Base-by-base conservation (phyloP, 306 rosid genomes). In the Vigna nakashimae region DNA sequence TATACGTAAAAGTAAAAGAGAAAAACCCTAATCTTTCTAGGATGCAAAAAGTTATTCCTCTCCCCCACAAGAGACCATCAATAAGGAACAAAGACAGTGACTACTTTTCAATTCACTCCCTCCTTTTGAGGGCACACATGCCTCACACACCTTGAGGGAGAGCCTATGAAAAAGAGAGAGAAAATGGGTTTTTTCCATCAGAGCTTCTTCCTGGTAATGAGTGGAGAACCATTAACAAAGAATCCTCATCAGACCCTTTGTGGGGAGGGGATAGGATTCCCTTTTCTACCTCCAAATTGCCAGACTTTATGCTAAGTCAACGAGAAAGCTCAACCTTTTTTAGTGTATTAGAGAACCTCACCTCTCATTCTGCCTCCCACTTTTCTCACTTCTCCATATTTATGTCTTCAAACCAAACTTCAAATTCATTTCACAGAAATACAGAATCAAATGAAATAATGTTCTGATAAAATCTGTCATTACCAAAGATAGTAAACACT, bases 291-390 rank as follows among this genome's bases (percentile, higher is more conserved):
- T 87, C 89, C 86, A 91, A 89, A 77, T 92, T 83, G 89, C 84
- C 91, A 77, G 78, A 88, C 97, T 92, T 92, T 88, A 89, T 90
- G 83, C 74, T 53, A 92, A 88, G 97, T 92, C 97, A 92, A 92
- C 97, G 50, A 87, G 85, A 89, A 90, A 88, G 95, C 85, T 88
- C 52, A 67, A 69, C 70, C 65, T 69, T 80, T 84, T 79, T 76
- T 79, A 56, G 84, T 82, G 79, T 78, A 60, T 76, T 76, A 74
- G 81, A 87, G 89, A 87, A 89, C 87, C 88, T 87, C 80, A 46
- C 62, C 84, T 87, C 88, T 91, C 85, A 84, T 86, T 87, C 58
- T 89, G 96, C 91, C 72, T 65, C 96, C 88, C 93, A 91, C 93
- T 87, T 69, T 74, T 80, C 65, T 74, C 42, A 34, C 7, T 30